Conservation (phyloP, 345 rosid species). For the Lepidium aucheri region DNA sequence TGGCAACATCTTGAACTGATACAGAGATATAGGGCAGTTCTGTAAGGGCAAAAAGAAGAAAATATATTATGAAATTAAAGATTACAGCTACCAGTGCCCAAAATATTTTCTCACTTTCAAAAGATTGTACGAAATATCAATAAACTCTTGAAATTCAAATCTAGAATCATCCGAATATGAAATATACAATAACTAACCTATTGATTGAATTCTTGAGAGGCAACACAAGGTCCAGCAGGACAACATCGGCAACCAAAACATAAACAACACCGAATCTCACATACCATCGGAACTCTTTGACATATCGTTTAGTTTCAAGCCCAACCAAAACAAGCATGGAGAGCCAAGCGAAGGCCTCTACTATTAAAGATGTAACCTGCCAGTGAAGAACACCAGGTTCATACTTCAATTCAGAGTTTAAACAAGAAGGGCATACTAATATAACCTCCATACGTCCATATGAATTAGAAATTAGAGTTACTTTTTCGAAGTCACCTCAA, state of each 20-base stretch:
- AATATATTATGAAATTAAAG: background rate
- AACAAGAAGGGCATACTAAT: background rate
- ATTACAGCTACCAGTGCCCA: background rate
- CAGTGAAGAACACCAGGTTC: background rate
- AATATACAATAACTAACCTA: slow-evolving; percentile 33
- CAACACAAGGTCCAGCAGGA: slow-evolving; percentile 62
- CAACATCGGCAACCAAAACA: slow-evolving; percentile 80
- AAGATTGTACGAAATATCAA: background rate
- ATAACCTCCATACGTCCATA: background rate
- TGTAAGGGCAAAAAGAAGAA: slow-evolving; percentile 30
- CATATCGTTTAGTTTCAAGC: slow-evolving; percentile 57
- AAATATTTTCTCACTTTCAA: background rate
- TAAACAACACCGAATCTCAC: slow-evolving; percentile 76
- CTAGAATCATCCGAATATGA: background rate
- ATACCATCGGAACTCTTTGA: slow-evolving; percentile 73
- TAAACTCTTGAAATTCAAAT: background rate
- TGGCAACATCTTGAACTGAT: slow-evolving; percentile 58
- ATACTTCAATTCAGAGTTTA: background rate
- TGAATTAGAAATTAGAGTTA: background rate
- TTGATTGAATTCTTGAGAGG: slow-evolving; percentile 40
- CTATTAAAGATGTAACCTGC: slow-evolving; percentile 55
- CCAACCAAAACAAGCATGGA: slow-evolving; percentile 59
- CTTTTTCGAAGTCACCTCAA: slow-evolving; percentile 44
- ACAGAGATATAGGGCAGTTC: slow-evolving; percentile 44
- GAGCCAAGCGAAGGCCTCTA: slow-evolving; percentile 80